Evolutionary conservation across 345 rosid species (phyloP), one percentile per base, ranked within the genome.

Genomic region (Eucalyptus fibrosa): DNA sequence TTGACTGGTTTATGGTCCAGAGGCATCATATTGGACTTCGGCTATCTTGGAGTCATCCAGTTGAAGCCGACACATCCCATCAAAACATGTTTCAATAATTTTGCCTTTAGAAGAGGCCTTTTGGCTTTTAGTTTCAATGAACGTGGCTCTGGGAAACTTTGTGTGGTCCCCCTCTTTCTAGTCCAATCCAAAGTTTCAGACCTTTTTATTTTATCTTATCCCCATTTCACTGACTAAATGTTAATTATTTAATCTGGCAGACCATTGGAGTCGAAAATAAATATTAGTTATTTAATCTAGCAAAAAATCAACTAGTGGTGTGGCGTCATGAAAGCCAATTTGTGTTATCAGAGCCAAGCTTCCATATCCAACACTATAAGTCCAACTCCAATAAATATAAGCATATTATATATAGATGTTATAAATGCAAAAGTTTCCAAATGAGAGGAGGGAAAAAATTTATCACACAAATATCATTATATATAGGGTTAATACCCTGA

Each of bases 1-100:
- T 8, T 19, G 59, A 53, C 59, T 53, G 59, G 0, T 19, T 53
- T 1, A 53, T 53, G 59, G 59, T 19, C 59, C 59, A 53, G 59
- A 53, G 59, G 2, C 59, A 53, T 53, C 5, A 19, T 11, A 11
- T 37, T 10, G 15, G 83, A 9, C 45, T 5, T 19, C 26, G 44
- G 40, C 82, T 18, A 19, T 19, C 2, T 72, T 72, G 82, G 44
- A 34, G 26, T 19, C 82, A 19, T 72, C 14, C 82, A 18, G 26
- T 72, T 18, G 44, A 34, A 72, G 82, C 82, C 44, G 44, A 69
- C 44, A 32, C 4, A 32, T 67, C 80, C 40, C 40, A 32, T 32
- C 0, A 7, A 18, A 16, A 19, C 1, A 11, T 0, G 83, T 72
- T 37, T 18, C 26, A 11, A 72, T 19, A 37, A 37, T 11, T 77